Base-by-base conservation (phyloP, 257 asterid genomes). In the Przewalskia tangutica region DNA sequence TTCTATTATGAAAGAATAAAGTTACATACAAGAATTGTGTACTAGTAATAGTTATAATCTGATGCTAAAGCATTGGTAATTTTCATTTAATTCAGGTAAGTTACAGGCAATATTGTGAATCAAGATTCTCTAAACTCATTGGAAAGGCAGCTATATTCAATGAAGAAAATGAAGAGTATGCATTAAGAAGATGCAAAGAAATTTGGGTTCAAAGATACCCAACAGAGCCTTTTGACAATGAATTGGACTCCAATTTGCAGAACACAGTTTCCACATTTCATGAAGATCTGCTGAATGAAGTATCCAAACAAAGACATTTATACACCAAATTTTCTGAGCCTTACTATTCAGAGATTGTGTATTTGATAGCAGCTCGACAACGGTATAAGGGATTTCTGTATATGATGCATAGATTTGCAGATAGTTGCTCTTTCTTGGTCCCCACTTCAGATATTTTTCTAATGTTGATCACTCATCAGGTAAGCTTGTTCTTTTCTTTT, bases 381-480 rank as follows among this genome's bases (percentile, higher is more conserved):
- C 88, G 99, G 77, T 95, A 93, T 88, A 91, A 85, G 81, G 94
- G 91, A 8, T 95, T 93, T 77, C 75, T 92, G 54, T 85, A 88
- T 89, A 88, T 89, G 92, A 83, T 91, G 82, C 89, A 83, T 77
- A 92, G 88, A 84, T 85, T 90, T 86, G 88, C 89, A 4, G 86
- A 88, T 77, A 89, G 81, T 64, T 86, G 91, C 86, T 90, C 91
- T 79, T 80, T 81, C 71, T 82, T 91, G 17, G 97, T 92, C 65
- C 99, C 98, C 81, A 85, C 98, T 82, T 86, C 97, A 63, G 99
- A 95, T 87, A 90, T 95, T 84, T 88, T 90, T 77, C 86, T 95
- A 44, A 89, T 95, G 95, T 91, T 92, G 99, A 81, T 92, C 17
- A 93, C 94, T 83, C 99, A 95, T 91, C 89, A 89, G 96, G 99